Base-by-base conservation (phyloP, 2,329 filamentous ascomycete genomes). In the Rhexocercosporidium sp. region DNA sequence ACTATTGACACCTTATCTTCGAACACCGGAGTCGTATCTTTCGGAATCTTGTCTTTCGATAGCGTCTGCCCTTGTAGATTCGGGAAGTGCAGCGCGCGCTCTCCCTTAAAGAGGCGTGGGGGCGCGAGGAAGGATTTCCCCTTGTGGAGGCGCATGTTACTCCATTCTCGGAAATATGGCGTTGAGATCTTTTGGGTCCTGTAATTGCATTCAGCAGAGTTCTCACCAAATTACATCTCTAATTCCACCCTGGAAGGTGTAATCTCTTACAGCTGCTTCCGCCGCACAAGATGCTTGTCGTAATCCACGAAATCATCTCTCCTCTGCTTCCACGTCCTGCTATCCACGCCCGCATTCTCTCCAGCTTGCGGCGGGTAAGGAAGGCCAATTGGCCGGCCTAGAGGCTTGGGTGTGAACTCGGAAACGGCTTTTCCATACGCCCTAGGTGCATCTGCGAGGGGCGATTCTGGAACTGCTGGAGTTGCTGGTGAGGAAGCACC, bases 141-240 rank as follows among this genome's bases (percentile, higher is more conserved):
- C 74, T 94, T 88, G 81, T 96, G 90, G 72, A 90, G 86, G 62
- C 85, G 84, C 79, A 97, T 87, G 80, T 96, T 96, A 67, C 88
- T 88, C 92, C 94, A 97, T 84, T 99, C 95, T 78, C 94, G 92
- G 82, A 97, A 99, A 81, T 99, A 99, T 1, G 95, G 94, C 66
- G 92, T 92, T 22, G 90, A 84, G 76, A 96, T 90, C 78, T 93
- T 89, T 72, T 87, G 85, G 53, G 92, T 92, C 63, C 90, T 93
- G 72, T 74, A 22, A 11, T 25, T 27, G 16, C 59, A 31, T 29
- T 62, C 27, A 66, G 73, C n/a, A 65, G 5, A 62, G 64, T 54
- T 49, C 27, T 1, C n/a, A n/a, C 5, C 62, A 2, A 12, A n/a
- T n/a, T n/a, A n/a, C n/a, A n/a, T 14, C 29, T 18, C 3, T 1